phyloP scores from a whole-genome alignment of 2,329 filamentous ascomycete species.

The Apiospora saccharicola region DNA sequence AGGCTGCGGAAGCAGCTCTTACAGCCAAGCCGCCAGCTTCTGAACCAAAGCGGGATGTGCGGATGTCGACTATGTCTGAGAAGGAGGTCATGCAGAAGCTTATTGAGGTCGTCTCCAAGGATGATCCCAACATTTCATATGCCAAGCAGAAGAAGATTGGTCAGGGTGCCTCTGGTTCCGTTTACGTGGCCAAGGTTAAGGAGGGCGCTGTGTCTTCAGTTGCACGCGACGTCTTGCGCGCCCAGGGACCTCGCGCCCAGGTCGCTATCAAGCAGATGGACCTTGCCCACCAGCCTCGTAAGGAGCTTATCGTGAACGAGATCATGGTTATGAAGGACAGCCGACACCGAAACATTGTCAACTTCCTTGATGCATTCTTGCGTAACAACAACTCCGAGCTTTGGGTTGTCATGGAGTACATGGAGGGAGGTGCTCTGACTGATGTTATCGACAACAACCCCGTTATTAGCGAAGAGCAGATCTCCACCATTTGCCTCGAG shows the following conservation, averaged over 20 bases:
- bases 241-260: constrained; percentile 82
- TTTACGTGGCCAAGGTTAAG: constrained; percentile 96
- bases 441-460: constrained; percentile 99
- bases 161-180: constrained; percentile 95
- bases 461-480: constrained; percentile 93
- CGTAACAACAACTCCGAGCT: constrained; percentile 93
- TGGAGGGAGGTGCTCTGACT: constrained; percentile 97
- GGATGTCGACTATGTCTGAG: constrained; percentile 99
- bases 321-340: constrained; percentile 99
- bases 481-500: constrained; percentile 96
- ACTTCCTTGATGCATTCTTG: constrained; percentile 96
- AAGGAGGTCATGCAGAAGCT: constrained; percentile 96
- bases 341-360: constrained; percentile 97
- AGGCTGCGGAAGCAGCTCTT: constrained; percentile 88
- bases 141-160: constrained; percentile 99
- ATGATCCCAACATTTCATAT: constrained; percentile 93
- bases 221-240: constrained; percentile 79
- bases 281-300: constrained; percentile 92
- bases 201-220: constrained; percentile 83
- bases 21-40: constrained; percentile 78
- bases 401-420: constrained; percentile 99
- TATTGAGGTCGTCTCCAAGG: constrained; percentile 92
- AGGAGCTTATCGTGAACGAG: constrained; percentile 98
- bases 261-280: constrained; percentile 99
- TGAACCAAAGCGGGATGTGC: constrained; percentile 87